Evolutionary conservation across 768 basidiomycete species (phyloP).

Genomic region (Podaxis sp.): DNA sequence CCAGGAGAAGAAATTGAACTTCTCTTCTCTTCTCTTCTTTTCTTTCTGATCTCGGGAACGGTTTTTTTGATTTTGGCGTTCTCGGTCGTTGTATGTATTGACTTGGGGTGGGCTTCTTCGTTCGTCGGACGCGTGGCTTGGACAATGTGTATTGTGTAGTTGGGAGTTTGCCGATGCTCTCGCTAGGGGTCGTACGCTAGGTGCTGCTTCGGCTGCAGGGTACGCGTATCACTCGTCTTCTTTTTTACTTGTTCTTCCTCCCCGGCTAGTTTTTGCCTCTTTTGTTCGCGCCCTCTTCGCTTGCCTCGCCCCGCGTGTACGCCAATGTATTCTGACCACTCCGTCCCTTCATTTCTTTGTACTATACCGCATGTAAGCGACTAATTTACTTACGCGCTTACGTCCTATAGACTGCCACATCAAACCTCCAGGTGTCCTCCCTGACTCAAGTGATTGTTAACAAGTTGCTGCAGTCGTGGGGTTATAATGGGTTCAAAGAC

Average conservation of each 20-base stretch:
- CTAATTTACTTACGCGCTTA: background rate
- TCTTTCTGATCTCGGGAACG: background rate
- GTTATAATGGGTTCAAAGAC: constrained; percentile 66
- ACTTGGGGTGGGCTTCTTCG: background rate
- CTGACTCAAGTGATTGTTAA: constrained; percentile 63
- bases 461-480: constrained; percentile 68
- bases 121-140: constrained; percentile 15
- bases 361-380: too few species aligned
- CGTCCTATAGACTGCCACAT: constrained; percentile 52
- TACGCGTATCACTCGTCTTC: background rate
- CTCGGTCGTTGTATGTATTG: background rate
- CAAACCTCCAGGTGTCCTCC: constrained; percentile 67
- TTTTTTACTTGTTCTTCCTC: background rate
- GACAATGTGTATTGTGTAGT: background rate
- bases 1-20: background rate
- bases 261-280: background rate
- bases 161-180: background rate
- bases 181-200: background rate
- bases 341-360: background rate
- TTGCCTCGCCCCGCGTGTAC: background rate
- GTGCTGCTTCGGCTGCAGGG: background rate
- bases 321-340: background rate
- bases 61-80: background rate
- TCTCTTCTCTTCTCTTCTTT: background rate
- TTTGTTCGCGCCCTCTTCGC: background rate